Evolutionary conservation across 2,329 filamentous ascomycete species (phyloP).

Genomic region (Penicillium verrucosum): DNA sequence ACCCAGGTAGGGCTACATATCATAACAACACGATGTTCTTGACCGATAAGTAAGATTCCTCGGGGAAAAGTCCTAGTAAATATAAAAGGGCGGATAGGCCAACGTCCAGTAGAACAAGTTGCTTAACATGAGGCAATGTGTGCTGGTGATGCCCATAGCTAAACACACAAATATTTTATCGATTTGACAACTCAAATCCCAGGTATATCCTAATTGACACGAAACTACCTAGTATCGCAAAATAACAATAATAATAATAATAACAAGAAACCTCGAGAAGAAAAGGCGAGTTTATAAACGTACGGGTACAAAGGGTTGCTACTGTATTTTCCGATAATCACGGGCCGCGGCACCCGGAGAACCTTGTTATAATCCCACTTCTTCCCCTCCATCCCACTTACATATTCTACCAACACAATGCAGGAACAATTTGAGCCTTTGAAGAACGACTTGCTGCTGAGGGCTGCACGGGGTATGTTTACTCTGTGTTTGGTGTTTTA

Average conservation of each 20-base stretch:
- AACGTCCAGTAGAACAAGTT: background rate
- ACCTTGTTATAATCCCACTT: conserved; percentile 18
- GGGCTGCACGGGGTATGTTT: conserved; percentile 75
- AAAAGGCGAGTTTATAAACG: background rate
- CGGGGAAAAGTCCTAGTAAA: background rate
- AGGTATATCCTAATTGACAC: background rate
- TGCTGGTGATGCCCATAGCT: background rate
- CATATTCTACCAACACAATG: conserved; percentile 50
- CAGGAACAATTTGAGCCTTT: conserved; percentile 72
- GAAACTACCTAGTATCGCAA: background rate
- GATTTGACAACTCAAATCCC: too few species aligned
- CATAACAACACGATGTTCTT: background rate
- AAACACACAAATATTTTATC: background rate
- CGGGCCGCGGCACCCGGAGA: conserved; percentile 17
- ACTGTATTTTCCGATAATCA: conserved; percentile 7
- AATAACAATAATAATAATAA: background rate
- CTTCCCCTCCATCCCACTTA: conserved; percentile 23
- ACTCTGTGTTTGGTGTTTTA: background rate
- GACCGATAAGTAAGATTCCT: background rate
- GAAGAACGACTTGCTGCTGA: conserved; percentile 87
- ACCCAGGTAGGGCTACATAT: background rate
- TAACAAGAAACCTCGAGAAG: background rate
- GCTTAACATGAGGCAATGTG: background rate
- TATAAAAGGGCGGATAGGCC: background rate
- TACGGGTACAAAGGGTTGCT: background rate